phyloP scores from a whole-genome alignment of 495 filamentous ascomycete genomes.

The Thermothielavioides terrestris region DNA sequence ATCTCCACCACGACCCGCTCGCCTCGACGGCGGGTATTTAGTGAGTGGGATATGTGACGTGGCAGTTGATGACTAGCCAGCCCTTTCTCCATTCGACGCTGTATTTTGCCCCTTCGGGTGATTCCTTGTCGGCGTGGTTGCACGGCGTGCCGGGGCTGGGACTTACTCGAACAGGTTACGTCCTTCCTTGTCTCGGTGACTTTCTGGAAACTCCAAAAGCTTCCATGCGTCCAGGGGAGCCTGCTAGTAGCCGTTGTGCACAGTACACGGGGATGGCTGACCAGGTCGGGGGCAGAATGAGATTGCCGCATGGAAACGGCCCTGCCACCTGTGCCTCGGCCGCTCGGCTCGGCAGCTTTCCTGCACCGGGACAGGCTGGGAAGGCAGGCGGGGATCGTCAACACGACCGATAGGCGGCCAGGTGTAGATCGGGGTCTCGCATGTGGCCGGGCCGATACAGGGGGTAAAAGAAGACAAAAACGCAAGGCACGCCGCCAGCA shows the following conservation, averaged over 20 bases:
- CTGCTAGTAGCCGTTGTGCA: neutral
- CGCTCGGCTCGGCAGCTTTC: neutral
- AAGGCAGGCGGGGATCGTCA: conserved; percentile 2
- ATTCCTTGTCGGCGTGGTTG: neutral
- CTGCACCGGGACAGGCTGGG: neutral
- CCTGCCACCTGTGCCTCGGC: neutral
- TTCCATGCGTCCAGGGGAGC: neutral
- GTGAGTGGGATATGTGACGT: conserved; percentile 20
- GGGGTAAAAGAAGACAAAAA: neutral
- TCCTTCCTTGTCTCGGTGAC: neutral
- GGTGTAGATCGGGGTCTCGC: conserved; percentile 7
- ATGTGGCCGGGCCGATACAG: conserved; percentile 12
- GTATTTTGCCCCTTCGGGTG: neutral
- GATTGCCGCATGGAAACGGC: neutral
- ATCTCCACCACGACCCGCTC: conserved; percentile 11
- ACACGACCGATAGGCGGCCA: conserved; percentile 13
- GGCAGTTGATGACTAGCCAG: conserved; percentile 25
- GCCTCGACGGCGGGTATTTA: conserved; percentile 9
- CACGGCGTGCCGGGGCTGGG: neutral
- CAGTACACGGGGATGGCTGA: neutral
- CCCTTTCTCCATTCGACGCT: neutral
- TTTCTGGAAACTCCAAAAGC: neutral
- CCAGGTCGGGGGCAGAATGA: neutral
- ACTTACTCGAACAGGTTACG: neutral
- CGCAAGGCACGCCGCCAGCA: neutral